Percentiles rank a stretch among this genome's conserved stretches.
phyloP scores from a whole-genome alignment of 169 alveolate species.

The Plasmodium blacklocki region DNA sequence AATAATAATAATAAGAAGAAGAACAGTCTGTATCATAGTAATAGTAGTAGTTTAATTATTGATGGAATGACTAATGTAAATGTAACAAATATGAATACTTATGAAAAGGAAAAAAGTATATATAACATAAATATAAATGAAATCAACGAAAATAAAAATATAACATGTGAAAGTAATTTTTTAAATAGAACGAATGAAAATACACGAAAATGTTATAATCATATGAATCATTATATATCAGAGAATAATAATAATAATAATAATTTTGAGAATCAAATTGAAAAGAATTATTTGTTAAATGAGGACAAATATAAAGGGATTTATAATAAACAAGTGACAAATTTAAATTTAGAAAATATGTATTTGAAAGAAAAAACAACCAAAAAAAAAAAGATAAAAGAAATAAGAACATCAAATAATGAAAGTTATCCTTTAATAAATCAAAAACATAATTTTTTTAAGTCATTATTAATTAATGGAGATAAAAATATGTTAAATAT shows the following conservation, averaged over 20 bases:
- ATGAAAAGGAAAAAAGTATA: background rate
- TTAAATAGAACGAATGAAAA: too few species aligned
- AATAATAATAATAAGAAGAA: background rate
- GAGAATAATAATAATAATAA: too few species aligned
- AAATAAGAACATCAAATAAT: background rate
- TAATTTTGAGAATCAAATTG: background rate
- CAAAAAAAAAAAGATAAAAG: background rate
- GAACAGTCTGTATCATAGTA: background rate
- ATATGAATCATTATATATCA: too few species aligned
- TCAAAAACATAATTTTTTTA: slow-evolving; percentile 4
- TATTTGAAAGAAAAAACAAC: slow-evolving; percentile 11
- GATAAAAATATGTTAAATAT: background rate
- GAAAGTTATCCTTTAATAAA: background rate
- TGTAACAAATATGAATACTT: background rate
- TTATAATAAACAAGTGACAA: slow-evolving; percentile 1
- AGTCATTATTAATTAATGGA: slow-evolving; percentile 8
- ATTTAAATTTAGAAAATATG: slow-evolving; percentile 20
- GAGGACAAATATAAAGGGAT: background rate
- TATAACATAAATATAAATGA: slow-evolving; percentile 1
- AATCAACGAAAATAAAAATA: background rate
- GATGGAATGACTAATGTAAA: background rate
- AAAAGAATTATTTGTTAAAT: background rate
- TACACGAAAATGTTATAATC: too few species aligned
- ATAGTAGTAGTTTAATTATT: background rate
- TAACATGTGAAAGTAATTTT: too few species aligned